Base-by-base conservation (phyloP, 2,329 filamentous ascomycete species). In the Orbilia quercus region DNA sequence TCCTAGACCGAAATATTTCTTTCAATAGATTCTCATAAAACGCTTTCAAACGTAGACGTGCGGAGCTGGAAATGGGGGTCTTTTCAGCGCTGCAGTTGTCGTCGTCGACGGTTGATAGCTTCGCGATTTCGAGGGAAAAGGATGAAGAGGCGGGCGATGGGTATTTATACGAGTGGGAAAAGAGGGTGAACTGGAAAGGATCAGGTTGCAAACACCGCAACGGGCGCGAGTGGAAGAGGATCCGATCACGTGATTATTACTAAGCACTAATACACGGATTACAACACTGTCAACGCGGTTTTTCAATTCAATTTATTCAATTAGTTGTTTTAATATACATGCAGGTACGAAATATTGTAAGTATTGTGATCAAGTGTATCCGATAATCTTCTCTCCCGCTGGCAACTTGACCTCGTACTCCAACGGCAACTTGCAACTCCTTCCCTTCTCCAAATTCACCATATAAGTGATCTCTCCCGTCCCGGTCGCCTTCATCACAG, bases 351-450 rank as follows among this genome's bases (percentile, higher is more conserved):
- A 28, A 50, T 50, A 50, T 22, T 12, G 34, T 36, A 31, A 53
- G 18, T 2, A 55, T 14, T 4, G 1, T 22, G 9, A 28, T 57
- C 25, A 72, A 48, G 59, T 65, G 31, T 65, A 47, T 9, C 67
- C 67, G n/a, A 59, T 51, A 28, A 83, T 81, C 5, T 75, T 78
- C 73, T 87, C 85, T 7, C 83, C 84, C 14, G 79, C 79, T 0
- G 88, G 88, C 76, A 86, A 81, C 20, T 82, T 83, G 16, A 88
- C 84, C 71, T 86, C 84, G 79, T 90, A 90, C 80, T 88, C 86
- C 70, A 91, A 78, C 22, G 80, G 80, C 73, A 90, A 79, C 79
- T 84, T 85, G 14, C 86, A 85, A 2, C 84, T 83, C 76, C 84
- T 83, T 23, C 87, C 86, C 0, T 86, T 83, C 71, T 87, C 85